Conservation (phyloP, 164 flowering plant species). For the Annona cherimola region DNA sequence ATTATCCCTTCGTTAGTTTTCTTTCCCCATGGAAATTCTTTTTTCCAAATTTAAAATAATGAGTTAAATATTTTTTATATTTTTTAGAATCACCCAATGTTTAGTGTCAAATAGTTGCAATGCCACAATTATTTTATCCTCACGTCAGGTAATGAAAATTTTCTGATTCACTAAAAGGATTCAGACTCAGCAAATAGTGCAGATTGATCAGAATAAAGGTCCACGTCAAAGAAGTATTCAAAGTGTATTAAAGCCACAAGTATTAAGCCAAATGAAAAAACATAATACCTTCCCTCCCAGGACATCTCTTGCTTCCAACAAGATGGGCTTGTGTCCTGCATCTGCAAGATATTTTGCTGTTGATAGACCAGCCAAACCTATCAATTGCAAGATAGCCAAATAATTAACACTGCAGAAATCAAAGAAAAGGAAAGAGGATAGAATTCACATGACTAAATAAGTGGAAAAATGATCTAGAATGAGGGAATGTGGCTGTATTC, state of each 20-base stretch:
- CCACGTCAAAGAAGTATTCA: background rate
- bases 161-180: background rate
- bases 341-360: constrained; percentile 98
- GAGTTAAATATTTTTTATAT: too few species aligned
- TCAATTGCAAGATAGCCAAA: constrained; percentile 8
- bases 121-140: too few species aligned
- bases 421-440: background rate
- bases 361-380: constrained; percentile 95
- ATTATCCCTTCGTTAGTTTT: too few species aligned
- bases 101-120: too few species aligned
- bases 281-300: constrained; percentile 89
- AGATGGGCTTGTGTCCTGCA: constrained; percentile 92
- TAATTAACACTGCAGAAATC: background rate
- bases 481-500: constrained; percentile 58
- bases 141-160: background rate
- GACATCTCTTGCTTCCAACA: constrained; percentile 96
- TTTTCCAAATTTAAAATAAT: too few species aligned
- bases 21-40: too few species aligned
- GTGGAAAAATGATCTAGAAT: constrained; percentile 13
- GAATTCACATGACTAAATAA: background rate
- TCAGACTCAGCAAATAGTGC: background rate
- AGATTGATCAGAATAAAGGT: background rate
- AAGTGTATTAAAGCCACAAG: background rate
- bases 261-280: constrained; percentile 1
- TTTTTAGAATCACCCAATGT: too few species aligned